These are phyloP conservation scores for Lyophyllum atratum DNA, from an alignment of 768 basidiomycete genomes.

Conservation along the genomic window DNA sequence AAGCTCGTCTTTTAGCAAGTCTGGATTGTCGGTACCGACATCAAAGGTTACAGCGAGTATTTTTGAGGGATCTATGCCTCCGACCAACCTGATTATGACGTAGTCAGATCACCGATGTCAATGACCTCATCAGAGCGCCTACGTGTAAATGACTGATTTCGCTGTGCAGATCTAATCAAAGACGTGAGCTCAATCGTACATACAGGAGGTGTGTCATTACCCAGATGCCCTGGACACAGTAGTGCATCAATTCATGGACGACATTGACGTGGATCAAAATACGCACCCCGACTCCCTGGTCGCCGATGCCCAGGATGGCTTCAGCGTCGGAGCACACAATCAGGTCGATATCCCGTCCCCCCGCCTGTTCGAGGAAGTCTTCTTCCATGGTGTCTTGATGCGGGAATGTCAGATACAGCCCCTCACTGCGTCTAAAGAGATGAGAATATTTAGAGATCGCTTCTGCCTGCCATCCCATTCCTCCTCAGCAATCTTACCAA, in stretches of 20 bases:
- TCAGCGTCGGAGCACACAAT: conserved; percentile 86
- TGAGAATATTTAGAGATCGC: conserved; percentile 86
- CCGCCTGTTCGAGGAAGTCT: conserved; percentile 70
- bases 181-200: not conserved
- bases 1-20: conserved; percentile 60
- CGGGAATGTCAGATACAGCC: conserved; percentile 68
- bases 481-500: not conserved
- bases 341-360: conserved; percentile 65
- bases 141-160: conserved; percentile 81
- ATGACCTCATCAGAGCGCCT: not conserved
- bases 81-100: conserved; percentile 48
- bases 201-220: conserved; percentile 32
- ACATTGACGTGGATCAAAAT: not conserved
- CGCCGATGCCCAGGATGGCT: conserved; percentile 75
- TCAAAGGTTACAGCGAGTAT: conserved; percentile 66
- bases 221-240: conserved; percentile 43
- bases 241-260: conserved; percentile 18
- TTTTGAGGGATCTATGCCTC: conserved; percentile 63
- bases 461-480: conserved; percentile 52
- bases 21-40: conserved; percentile 75
- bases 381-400: conserved; percentile 72
- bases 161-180: conserved; percentile 65
- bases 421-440: conserved; percentile 78
- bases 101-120: not conserved
- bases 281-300: conserved; percentile 67